Evolutionary conservation across 75 land plant genomes (phyloP).

Genomic region (Cupressus sempervirens): DNA sequence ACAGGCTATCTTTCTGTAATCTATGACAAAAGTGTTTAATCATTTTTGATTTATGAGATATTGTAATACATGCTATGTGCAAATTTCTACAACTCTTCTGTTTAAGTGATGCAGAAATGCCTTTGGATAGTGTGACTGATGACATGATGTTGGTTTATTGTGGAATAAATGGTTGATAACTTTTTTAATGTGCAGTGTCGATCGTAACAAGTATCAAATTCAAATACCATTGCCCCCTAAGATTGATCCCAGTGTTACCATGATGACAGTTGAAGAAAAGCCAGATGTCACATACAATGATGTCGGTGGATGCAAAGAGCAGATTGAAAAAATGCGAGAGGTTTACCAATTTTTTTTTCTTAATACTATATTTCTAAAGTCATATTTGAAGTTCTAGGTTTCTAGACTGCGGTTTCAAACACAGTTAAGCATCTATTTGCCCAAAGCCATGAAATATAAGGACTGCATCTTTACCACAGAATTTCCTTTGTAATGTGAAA

Average conservation of each 20-base stretch:
- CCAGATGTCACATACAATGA: constrained; percentile 99
- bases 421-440: background rate
- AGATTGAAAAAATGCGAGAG: constrained; percentile 98
- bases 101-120: background rate
- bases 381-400: background rate
- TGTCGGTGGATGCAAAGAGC: constrained; percentile 99
- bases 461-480: background rate
- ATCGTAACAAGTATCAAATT: constrained; percentile 96
- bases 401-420: background rate
- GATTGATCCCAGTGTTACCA: constrained; percentile 98
- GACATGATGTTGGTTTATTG: background rate
- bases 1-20: background rate
- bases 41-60: background rate
- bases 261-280: constrained; percentile 99
- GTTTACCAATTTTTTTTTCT: constrained; percentile 25
- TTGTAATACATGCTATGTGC: background rate
- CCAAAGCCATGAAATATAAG: too few species aligned
- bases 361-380: background rate
- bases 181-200: constrained; percentile 58
- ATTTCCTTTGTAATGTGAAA: background rate
- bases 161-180: background rate
- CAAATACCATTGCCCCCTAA: constrained; percentile 98
- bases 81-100: background rate
- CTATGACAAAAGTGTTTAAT: background rate
- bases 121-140: background rate